Evolutionary conservation across 805 yeast species (phyloP), one percentile per base, ranked within the genome.

Genomic region (Sugiyamaella marilandica): DNA sequence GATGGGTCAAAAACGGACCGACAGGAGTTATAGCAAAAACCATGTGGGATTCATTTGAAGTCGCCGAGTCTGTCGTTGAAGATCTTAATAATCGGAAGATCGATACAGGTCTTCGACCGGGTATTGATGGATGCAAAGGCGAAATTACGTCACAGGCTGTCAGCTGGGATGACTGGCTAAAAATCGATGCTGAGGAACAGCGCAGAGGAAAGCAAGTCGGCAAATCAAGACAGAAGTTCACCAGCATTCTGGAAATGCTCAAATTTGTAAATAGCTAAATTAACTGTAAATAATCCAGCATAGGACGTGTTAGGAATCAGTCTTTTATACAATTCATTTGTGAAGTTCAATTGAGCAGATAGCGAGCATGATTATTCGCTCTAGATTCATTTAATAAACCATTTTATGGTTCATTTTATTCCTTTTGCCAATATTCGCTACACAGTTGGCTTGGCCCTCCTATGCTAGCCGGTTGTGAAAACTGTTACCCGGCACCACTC

Each of bases 21-120:
- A 78, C 78, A 29, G 99, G 99, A 1, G 95, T 89, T 2, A 94
- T 94, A 58, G 95, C 95, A 14, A 77, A 87, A 11, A 89, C 98
- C 0, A 87, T 92, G 85, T 78, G 84, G 77, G 90, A 86, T 54
- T 81, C 97, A 0, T 84, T 84, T 57, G 78, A 81, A 8, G 83
- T 92, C 0, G 92, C 89, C 0, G 87, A 82, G 26, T 70, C 75
- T 10, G 74, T 94, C 0, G 62, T 82, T 14, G 71, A 75, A 35
- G 96, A 89, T 60, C 68, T 77, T 21, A 54, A 69, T n/a, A 65
- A 66, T 34, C 71, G 63, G 24, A 37, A 52, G 21, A 55, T 47
- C 33, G 57, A 53, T 34, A 47, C 54, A 13, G 54, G 60, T 1
- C 54, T 65, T 18, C 65, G 63, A 54, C 49, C 58, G 13, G 74